phyloP scores from a whole-genome alignment of 805 yeast genomes.

The Dipodascus albidus region DNA sequence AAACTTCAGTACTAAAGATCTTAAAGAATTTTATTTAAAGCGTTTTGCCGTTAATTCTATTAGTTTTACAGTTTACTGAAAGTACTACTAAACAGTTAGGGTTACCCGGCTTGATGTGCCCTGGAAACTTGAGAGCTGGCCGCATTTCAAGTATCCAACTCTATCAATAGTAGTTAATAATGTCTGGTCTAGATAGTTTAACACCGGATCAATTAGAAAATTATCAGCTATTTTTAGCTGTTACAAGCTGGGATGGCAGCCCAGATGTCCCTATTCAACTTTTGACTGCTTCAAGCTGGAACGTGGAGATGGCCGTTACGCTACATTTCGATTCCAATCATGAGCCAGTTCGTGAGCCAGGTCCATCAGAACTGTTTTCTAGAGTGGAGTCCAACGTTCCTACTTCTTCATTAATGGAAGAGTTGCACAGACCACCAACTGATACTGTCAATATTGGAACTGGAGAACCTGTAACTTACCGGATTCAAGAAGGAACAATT shows the following conservation, averaged over 20 bases:
- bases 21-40: no score
- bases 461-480: conserved; percentile 18
- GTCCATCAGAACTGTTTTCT: conserved; percentile 5
- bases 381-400: neutral
- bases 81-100: no score
- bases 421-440: conserved; percentile 15
- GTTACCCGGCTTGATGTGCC: neutral
- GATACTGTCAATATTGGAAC: conserved; percentile 5
- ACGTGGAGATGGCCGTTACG: conserved; percentile 25
- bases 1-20: no score
- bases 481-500: conserved; percentile 10
- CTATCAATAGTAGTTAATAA: neutral
- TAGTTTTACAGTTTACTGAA: no score
- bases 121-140: neutral
- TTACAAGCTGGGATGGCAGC: conserved; percentile 24
- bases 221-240: conserved; percentile 21
- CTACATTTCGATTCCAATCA: conserved; percentile 11
- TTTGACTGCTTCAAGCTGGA: conserved; percentile 28
- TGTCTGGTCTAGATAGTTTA: neutral
- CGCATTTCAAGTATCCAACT: neutral
- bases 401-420: conserved; percentile 20
- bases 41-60: no score
- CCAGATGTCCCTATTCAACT: conserved; percentile 20
- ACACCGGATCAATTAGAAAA: conserved; percentile 10
- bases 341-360: conserved; percentile 6